Base-by-base conservation (phyloP, 805 yeast species). In the Ogataea trehaloabstinens region DNA sequence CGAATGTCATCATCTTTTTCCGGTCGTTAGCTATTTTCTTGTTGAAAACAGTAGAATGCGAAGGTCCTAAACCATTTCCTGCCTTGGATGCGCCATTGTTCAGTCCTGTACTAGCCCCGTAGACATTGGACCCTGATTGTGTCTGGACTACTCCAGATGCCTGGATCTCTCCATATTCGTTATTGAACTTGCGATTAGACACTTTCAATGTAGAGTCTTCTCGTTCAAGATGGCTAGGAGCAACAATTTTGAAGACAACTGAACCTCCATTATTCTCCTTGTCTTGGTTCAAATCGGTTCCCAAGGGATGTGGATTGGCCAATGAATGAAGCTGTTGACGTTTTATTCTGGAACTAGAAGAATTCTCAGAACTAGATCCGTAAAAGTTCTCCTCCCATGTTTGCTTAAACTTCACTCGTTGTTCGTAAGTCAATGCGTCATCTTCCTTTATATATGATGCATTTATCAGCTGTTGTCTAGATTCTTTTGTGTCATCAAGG, bases 1-100 rank as follows among this genome's bases (percentile, higher is more conserved):
- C 55, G 35, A 60, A 54, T 12, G 49, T 47, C 46, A 59, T 52
- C 42, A 61, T 63, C 35, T 70, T 72, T 40, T 64, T 63, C 49
- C 67, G 66, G 41, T 73, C 63, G 35, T 60, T 62, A 5, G 61
- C 61, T 21, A 75, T 61, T 39, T 68, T 73, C 51, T 73, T 72
- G 13, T 79, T 74, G 12, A 76, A 71, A 16, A 77, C 81, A 37
- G 74, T 73, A 2, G 85, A 73, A 24, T 71, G 71, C 18, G 74
- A 66, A 3, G 86, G 82, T 0, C 81, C 84, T 24, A 79, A 57
- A 0, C 86, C 85, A 53, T 80, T 80, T 10, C 37, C 47, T 18
- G 47, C 35, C 5, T 19, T 17, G 6, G 33, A 20, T 7, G 22
- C 33, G 10, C 33, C 13, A 28, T 28, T 19, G 13, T 22, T 21